Evolutionary conservation across 441 rosid genomes (phyloP).

Genomic region (Adansonia grandidieri): DNA sequence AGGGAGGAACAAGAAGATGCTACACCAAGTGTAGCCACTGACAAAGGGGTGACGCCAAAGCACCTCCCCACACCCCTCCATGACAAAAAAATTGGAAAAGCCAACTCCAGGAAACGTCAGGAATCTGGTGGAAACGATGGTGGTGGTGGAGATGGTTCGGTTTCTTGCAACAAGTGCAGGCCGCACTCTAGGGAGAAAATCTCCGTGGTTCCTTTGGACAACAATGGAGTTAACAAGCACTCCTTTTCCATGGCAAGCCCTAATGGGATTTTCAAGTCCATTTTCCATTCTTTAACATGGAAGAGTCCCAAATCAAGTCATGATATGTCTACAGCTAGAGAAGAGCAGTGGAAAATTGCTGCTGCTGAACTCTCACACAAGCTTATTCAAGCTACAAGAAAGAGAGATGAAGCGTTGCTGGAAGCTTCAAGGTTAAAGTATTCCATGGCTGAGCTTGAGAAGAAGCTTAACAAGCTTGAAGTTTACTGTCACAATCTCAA

Average conservation of each 20-base stretch:
- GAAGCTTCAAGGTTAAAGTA: slow-evolving; percentile 83
- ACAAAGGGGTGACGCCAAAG: slow-evolving; percentile 39
- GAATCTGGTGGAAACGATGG: slow-evolving; percentile 28
- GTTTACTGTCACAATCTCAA: slow-evolving; percentile 79
- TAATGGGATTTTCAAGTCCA: slow-evolving; percentile 68
- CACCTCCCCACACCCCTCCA: slow-evolving; percentile 71
- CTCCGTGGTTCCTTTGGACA: slow-evolving; percentile 80
- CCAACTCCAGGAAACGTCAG: slow-evolving; percentile 52
- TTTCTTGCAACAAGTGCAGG: slow-evolving; percentile 87
- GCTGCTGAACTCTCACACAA: slow-evolving; percentile 87
- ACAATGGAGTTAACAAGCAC: slow-evolving; percentile 41
- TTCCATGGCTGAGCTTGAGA: slow-evolving; percentile 90
- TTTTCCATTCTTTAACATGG: slow-evolving; percentile 67
- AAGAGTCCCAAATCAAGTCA: slow-evolving; percentile 59
- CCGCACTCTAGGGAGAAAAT: slow-evolving; percentile 84
- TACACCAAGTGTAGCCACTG: slow-evolving; percentile 42
- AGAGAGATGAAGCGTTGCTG: slow-evolving; percentile 77
- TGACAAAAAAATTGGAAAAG: slow-evolving; percentile 41
- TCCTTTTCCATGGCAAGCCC: slow-evolving; percentile 72
- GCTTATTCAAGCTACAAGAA: slow-evolving; percentile 77
- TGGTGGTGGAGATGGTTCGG: slow-evolving; percentile 43
- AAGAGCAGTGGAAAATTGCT: slow-evolving; percentile 79
- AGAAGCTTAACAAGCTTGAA: slow-evolving; percentile 90
- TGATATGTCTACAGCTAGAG: slow-evolving; percentile 44
- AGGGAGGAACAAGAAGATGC: slow-evolving; percentile 53